Evolutionary conservation across 306 rosid species (phyloP), one percentile per base, ranked within the genome.

Genomic region (Hippophae rhamnoides): DNA sequence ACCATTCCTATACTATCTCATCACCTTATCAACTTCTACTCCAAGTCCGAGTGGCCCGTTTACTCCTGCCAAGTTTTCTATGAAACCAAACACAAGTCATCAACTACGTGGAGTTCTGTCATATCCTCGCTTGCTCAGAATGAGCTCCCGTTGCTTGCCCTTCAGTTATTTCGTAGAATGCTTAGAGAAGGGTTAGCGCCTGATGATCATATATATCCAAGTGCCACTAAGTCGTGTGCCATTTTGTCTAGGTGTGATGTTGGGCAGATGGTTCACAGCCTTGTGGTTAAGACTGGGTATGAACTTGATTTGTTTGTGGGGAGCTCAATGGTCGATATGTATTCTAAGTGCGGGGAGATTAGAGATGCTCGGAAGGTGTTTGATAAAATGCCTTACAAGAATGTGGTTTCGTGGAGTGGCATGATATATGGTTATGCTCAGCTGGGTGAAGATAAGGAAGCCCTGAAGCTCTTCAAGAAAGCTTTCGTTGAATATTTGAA

Each of bases 371-470:
- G 88, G 40, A 68, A 68, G 5, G 11, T 83, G 86, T 85, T 87
- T 8, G 84, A 85, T 14, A 82, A 78, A 79, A 87, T 87, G 94
- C 95, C 89, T 10, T 58, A 79, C 0, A 76, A 54, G 62, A 90
- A 87, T 58, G 89, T 87, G 52, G 96, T 90, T 47, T 83, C 95
- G 54, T 90, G 96, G 95, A 79, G 84, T 51, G 95, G 87, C 62
- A 76, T 87, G 84, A 90, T 90, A 61, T 90, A 76, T 53, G 97
- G 92, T 56, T 85, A 81, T 49, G 66, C 79, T 54, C 85, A 78
- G 14, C 12, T 80, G 69, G 87, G 94, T 43, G 82, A 72, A 51
- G 82, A 82, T 13, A 83, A 79, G 73, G 95, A 85, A 58, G 92
- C 95, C 31, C 41, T 83, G 64, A 43, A 58, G 46, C 64, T 87